phyloP scores from a whole-genome alignment of 225 moss, liverwort and hornwort genomes.

The Marchantia polymorpha region DNA sequence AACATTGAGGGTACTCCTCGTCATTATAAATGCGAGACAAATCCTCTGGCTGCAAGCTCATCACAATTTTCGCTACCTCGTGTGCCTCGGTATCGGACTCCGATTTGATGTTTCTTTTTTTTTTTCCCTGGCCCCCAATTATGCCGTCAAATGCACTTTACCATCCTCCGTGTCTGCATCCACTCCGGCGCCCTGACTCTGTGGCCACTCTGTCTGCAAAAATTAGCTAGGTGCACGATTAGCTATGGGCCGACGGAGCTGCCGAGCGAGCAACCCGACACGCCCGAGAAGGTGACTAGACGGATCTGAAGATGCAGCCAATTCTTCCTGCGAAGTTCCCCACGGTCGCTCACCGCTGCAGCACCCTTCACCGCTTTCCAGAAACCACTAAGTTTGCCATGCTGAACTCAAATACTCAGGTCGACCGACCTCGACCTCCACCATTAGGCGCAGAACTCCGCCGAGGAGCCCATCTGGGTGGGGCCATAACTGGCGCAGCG shows the following conservation, averaged over 20 bases:
- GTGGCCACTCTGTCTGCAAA: not conserved
- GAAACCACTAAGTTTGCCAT: not conserved
- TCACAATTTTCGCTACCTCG: not conserved
- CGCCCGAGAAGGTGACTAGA: not conserved
- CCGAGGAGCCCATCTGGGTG: not conserved
- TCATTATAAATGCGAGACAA: slow-evolving; percentile 19
- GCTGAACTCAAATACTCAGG: not conserved
- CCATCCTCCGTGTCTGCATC: not conserved
- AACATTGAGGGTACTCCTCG: slow-evolving; percentile 32
- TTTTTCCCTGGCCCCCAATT: not conserved
- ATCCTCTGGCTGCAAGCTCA: slow-evolving; percentile 9
- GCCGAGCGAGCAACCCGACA: not conserved
- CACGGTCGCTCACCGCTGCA: not conserved
- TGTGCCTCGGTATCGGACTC: not conserved
- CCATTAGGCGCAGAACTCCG: not conserved
- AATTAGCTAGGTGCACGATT: not conserved
- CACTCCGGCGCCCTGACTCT: not conserved
- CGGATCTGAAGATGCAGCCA: not conserved
- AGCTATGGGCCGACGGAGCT: not conserved
- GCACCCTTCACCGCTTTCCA: no score
- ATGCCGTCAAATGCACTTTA: not conserved
- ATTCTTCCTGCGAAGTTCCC: not conserved
- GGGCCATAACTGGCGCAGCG: not conserved
- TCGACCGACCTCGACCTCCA: not conserved
- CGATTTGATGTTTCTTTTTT: not conserved